Conservation (phyloP, 495 filamentous ascomycete genomes). For the Penicillium chermesinum region DNA sequence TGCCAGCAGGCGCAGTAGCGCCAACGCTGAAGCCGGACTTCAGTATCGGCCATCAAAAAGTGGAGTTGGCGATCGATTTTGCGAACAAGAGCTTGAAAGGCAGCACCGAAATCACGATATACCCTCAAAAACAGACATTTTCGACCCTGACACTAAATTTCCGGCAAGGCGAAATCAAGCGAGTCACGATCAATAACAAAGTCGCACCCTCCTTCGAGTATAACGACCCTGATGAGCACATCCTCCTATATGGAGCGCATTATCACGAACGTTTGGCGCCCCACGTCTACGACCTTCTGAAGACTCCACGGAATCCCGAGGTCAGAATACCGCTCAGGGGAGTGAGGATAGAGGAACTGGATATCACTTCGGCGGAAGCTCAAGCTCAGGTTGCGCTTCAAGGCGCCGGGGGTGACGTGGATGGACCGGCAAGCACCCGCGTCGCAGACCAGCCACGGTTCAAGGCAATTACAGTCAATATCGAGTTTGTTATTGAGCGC, state of each 20-base stretch:
- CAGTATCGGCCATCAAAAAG: slow-evolving; percentile 71
- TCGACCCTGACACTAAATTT: slow-evolving; percentile 73
- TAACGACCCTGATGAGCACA: slow-evolving; percentile 64
- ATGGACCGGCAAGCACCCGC: slow-evolving; percentile 31
- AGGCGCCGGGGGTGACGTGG: slow-evolving; percentile 33
- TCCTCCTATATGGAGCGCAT: slow-evolving; percentile 64
- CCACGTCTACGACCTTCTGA: slow-evolving; percentile 58
- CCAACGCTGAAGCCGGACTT: slow-evolving; percentile 42
- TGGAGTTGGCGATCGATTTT: slow-evolving; percentile 87
- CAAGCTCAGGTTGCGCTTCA: slow-evolving; percentile 44
- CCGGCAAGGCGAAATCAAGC: slow-evolving; percentile 73
- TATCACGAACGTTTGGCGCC: slow-evolving; percentile 71
- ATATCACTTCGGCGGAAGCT: slow-evolving; percentile 50
- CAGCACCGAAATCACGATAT: slow-evolving; percentile 72
- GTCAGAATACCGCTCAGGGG: slow-evolving; percentile 55
- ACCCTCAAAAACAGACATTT: slow-evolving; percentile 61
- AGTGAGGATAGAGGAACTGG: slow-evolving; percentile 60
- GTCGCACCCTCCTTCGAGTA: slow-evolving; percentile 50
- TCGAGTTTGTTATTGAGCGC: slow-evolving; percentile 69
- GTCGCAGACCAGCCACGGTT: slow-evolving; percentile 43
- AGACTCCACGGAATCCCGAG: slow-evolving; percentile 54
- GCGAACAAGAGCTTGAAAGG: slow-evolving; percentile 67
- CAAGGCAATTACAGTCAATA: slow-evolving; percentile 52
- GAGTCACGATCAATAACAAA: slow-evolving; percentile 66
- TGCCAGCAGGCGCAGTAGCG: slow-evolving; percentile 27